Evolutionary conservation across 2,329 filamentous ascomycete species (phyloP).

Genomic region (Gnomoniopsis sp.): DNA sequence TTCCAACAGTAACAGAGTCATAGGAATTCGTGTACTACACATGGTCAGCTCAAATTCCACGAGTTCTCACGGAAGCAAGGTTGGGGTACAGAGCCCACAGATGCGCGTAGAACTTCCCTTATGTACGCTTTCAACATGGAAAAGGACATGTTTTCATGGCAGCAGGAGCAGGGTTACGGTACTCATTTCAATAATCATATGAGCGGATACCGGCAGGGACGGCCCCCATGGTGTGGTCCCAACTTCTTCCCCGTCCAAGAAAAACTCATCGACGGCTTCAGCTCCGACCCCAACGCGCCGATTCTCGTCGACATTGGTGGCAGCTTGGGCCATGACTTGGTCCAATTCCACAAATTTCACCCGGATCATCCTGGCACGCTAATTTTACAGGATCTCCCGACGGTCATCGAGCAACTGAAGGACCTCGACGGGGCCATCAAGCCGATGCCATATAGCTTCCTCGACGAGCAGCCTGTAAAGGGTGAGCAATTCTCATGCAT

Average conservation of each 20-base stretch:
- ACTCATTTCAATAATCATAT: background rate
- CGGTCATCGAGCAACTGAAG: constrained; percentile 20
- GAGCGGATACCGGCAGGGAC: constrained; percentile 32
- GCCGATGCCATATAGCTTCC: constrained; percentile 12
- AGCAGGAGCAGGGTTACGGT: background rate
- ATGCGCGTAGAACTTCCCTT: background rate
- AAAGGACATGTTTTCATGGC: background rate
- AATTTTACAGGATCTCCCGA: constrained; percentile 20
- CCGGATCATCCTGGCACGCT: constrained; percentile 20
- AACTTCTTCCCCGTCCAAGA: constrained; percentile 31
- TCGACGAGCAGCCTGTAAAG: constrained; percentile 6
- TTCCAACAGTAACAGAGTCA: background rate
- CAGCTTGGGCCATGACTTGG: constrained; percentile 32
- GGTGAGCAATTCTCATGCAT: background rate
- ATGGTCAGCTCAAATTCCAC: constrained; percentile 6
- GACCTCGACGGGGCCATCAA: constrained; percentile 4
- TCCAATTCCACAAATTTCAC: constrained; percentile 25
- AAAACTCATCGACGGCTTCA: constrained; percentile 26
- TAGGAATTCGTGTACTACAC: background rate
- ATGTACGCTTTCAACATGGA: background rate
- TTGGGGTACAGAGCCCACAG: background rate
- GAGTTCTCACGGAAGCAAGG: background rate
- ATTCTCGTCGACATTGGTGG: constrained; percentile 35
- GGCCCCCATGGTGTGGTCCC: constrained; percentile 31
- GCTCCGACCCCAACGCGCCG: constrained; percentile 20